These are phyloP conservation scores for Trichosanthes truncata DNA, from an alignment of 306 rosid genomes.

Conservation along the genomic window DNA sequence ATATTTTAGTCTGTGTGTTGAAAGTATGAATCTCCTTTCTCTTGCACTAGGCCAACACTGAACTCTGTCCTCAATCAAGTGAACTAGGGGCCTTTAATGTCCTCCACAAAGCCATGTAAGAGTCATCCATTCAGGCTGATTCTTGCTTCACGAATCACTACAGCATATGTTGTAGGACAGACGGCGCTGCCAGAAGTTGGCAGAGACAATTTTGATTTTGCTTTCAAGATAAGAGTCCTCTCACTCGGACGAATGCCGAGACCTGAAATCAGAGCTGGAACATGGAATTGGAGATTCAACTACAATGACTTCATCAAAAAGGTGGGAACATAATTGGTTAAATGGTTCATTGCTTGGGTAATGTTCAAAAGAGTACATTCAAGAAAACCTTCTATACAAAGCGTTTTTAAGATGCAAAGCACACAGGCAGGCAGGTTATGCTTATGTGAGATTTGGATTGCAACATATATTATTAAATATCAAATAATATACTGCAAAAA, in stretches of 20 bases:
- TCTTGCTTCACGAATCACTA: slow-evolving; percentile 29
- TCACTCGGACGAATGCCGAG: slow-evolving; percentile 84
- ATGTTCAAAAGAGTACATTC: background rate
- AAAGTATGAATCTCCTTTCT: background rate
- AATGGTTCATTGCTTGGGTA: background rate
- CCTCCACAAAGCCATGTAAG: slow-evolving; percentile 64
- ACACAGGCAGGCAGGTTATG: background rate
- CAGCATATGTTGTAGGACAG: slow-evolving; percentile 26
- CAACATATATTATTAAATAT: background rate
- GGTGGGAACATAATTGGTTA: background rate
- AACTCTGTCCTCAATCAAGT: slow-evolving; percentile 45
- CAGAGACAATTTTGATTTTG: slow-evolving; percentile 44
- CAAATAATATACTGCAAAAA: background rate
- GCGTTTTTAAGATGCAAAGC: background rate
- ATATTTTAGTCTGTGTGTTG: background rate
- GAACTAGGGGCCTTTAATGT: slow-evolving; percentile 88
- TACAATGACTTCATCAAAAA: background rate
- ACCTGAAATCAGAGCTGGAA: slow-evolving; percentile 33
- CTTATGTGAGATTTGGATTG: background rate
- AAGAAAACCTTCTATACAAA: background rate
- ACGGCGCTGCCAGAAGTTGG: slow-evolving; percentile 25
- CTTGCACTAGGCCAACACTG: background rate
- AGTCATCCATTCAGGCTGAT: slow-evolving; percentile 58
- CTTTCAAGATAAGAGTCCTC: slow-evolving; percentile 50
- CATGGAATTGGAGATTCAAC: background rate